Evolutionary conservation across 148 eudicot species (phyloP).

Genomic region (Chenopodium formosanum): DNA sequence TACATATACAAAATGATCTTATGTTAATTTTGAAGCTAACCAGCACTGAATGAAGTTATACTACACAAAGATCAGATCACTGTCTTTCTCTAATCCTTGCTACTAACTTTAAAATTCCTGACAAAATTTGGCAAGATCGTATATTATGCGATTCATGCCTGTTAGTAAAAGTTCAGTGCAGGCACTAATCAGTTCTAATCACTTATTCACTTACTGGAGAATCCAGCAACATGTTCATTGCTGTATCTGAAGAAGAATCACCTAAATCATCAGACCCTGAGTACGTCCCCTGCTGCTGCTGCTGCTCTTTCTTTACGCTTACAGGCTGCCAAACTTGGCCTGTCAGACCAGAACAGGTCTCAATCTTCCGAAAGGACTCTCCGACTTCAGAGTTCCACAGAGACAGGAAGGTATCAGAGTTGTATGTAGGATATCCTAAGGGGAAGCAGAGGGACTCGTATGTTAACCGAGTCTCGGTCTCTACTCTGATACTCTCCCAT

Average conservation of each 20-base stretch:
- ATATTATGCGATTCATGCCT: slow-evolving; percentile 13
- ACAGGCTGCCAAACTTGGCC: slow-evolving; percentile 19
- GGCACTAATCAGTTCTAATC: neutral
- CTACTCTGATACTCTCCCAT: slow-evolving; percentile 38
- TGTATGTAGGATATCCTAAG: neutral
- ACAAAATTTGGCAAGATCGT: slow-evolving; percentile 1
- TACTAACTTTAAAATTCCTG: neutral
- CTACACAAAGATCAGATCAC: slow-evolving; percentile 6
- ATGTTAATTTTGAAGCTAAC: neutral
- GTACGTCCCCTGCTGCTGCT: neutral
- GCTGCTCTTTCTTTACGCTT: neutral
- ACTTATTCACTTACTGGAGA: slow-evolving; percentile 31
- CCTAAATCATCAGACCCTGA: slow-evolving; percentile 21
- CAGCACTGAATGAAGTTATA: neutral
- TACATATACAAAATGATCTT: neutral
- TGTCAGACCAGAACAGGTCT: slow-evolving; percentile 22
- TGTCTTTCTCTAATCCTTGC: neutral
- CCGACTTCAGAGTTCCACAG: slow-evolving; percentile 35
- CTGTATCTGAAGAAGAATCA: slow-evolving; percentile 19
- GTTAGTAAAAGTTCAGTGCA: neutral
- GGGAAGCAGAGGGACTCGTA: slow-evolving; percentile 24
- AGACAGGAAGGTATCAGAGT: slow-evolving; percentile 16
- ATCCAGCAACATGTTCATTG: slow-evolving; percentile 32
- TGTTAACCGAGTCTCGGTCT: slow-evolving; percentile 30
- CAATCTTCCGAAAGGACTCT: slow-evolving; percentile 23